phyloP scores from a whole-genome alignment of 352 stramenopile species.

The Globisporangium orthogonon region DNA sequence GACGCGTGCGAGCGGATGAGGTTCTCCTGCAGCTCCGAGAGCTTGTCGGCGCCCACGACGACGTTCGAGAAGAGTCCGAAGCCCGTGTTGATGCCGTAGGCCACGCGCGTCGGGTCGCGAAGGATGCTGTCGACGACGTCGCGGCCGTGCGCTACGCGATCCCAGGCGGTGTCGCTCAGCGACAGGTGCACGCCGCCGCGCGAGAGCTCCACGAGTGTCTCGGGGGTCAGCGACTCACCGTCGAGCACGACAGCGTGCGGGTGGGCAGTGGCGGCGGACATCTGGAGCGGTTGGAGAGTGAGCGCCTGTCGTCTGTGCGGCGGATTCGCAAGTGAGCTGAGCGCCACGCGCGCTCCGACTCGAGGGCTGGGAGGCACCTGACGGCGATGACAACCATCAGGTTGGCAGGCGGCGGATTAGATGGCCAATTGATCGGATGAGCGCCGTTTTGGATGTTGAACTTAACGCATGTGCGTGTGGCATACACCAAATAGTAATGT shows the following conservation, averaged over 20 bases:
- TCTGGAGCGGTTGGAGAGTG: too few relatives aligned
- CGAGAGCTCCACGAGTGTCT: constrained; percentile 69
- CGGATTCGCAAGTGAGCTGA: too few relatives aligned
- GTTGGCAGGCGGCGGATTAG: too few relatives aligned
- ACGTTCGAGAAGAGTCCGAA: constrained; percentile 90
- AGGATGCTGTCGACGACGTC: constrained; percentile 87
- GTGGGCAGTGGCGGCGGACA: too few relatives aligned
- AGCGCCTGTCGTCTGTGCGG: too few relatives aligned
- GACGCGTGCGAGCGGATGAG: constrained; percentile 77
- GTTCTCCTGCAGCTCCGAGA: constrained; percentile 84
- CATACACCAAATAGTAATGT: too few relatives aligned
- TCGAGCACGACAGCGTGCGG: constrained; percentile 34
- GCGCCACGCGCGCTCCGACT: too few relatives aligned
- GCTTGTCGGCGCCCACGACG: constrained; percentile 79
- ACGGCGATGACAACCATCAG: too few relatives aligned
- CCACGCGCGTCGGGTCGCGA: constrained; percentile 65
- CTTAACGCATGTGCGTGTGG: too few relatives aligned
- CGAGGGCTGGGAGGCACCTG: too few relatives aligned
- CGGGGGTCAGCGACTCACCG: constrained; percentile 54
- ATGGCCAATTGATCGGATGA: too few relatives aligned
- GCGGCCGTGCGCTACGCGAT: constrained; percentile 57
- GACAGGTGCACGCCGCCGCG: constrained; percentile 49
- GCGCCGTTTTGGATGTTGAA: too few relatives aligned
- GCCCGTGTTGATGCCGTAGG: constrained; percentile 91
- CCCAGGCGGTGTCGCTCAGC: constrained; percentile 64